Base-by-base conservation (phyloP, 345 rosid species). In the Stellera chamaejasme region DNA sequence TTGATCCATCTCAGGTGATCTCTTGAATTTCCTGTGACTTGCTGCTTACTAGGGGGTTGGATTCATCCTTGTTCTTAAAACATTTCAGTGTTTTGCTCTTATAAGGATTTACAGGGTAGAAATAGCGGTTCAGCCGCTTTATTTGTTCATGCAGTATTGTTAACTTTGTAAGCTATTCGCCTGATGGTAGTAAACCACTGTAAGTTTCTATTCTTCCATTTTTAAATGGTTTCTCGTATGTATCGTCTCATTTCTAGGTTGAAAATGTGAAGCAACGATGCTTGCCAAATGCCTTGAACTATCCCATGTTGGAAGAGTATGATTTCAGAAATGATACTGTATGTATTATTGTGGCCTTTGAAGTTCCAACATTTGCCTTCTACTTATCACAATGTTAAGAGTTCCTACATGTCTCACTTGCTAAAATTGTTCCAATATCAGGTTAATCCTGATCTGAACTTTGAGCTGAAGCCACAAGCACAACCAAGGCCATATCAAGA, bases 301-400 rank as follows among this genome's bases (percentile, higher is more conserved):
- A 89, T 78, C 99, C 99, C 43, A 89, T 93, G 99, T 69, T 93
- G 77, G 99, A 93, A 78, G 99, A 89, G 73, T 93, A 93, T 55
- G 97, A 89, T 67, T 93, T 89, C 74, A 77, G 87, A 69, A 87
- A 93, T 72, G 97, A 89, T 72, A 78, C 87, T 32, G 99, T 89
- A 66, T 73, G 96, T 63, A 59, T 61, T 19, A 16, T 32, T 58
- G 51, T 46, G 41, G 42, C 46, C 39, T 32, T 32, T 27, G 19
- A 19, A 27, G 13, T 54, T 39, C 25, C 14, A 50, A 2, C 27
- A 6, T 25, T 15, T 45, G 8, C n/a, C 10, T 39, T 28, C 13
- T 48, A 23, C 39, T 4, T 32, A 5, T 32, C 39, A 5, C 39
- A 32, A 36, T 46, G 45, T 15, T 28, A 19, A 59, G 60, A 26